A percentile compares a stretch with the other conserved stretches of the same genome.
Conservation (phyloP, 768 basidiomycete genomes). For the Calocybe cyanea region DNA sequence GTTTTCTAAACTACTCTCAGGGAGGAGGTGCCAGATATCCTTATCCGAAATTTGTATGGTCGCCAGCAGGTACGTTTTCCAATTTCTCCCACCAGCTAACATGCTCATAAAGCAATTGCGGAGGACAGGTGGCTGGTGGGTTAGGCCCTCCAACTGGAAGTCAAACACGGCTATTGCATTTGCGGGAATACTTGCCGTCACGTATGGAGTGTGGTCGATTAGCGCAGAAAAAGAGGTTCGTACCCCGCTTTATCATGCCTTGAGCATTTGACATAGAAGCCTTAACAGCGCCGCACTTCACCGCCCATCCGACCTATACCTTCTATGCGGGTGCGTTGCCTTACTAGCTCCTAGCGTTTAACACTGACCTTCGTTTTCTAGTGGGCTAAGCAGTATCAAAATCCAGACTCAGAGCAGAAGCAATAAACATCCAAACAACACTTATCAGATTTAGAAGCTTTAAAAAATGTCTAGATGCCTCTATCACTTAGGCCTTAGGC, state of each 20-base stretch:
- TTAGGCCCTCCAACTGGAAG: constrained; percentile 85
- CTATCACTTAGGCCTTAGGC: no score
- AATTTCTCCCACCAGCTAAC: constrained; percentile 11
- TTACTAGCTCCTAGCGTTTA: neutral
- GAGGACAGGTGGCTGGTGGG: constrained; percentile 89
- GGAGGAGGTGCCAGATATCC: constrained; percentile 87
- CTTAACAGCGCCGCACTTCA: constrained; percentile 47
- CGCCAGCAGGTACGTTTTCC: constrained; percentile 66
- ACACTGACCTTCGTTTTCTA: constrained; percentile 9
- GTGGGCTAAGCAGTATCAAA: constrained; percentile 35
- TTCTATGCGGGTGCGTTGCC: constrained; percentile 63
- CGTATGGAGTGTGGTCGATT: constrained; percentile 63
- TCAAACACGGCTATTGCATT: constrained; percentile 75
- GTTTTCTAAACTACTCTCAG: constrained; percentile 30
- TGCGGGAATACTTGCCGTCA: constrained; percentile 62
- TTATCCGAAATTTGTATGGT: constrained; percentile 94
- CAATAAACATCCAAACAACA: constrained; percentile 5
- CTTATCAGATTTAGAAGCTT: no score
- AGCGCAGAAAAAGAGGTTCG: constrained; percentile 82
- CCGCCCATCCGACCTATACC: constrained; percentile 71
- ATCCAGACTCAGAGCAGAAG: constrained; percentile 13
- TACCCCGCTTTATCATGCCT: constrained; percentile 3
- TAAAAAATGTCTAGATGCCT: no score
- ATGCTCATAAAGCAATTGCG: neutral
- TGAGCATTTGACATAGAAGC: constrained; percentile 1